Conservation (phyloP, 169 alveolate species). For the Ichthyophthirius multifiliis region DNA sequence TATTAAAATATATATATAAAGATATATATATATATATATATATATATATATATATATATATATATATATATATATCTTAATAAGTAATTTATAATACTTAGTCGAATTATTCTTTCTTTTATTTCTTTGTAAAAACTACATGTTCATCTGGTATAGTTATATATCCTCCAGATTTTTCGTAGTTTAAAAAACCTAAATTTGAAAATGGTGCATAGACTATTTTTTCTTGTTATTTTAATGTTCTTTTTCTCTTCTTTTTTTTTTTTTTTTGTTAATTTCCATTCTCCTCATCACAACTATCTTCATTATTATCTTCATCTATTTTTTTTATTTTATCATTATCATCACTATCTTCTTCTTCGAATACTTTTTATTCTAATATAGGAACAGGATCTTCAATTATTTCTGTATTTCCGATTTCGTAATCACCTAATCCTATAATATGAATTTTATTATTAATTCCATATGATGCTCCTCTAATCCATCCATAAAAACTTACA, state of each 20-base stretch:
- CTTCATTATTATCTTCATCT: constrained; percentile 18
- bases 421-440: constrained; percentile 65
- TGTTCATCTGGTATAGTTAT: constrained; percentile 95
- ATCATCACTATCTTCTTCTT: constrained; percentile 12
- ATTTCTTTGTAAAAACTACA: constrained; percentile 90
- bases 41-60: not conserved
- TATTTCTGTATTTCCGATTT: constrained; percentile 49
- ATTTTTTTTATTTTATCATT: not conserved
- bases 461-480: constrained; percentile 90
- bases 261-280: constrained; percentile 48
- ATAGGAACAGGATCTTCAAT: constrained; percentile 81
- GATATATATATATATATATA: not conserved
- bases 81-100: not conserved
- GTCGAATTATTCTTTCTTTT: constrained; percentile 47
- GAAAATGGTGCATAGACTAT: constrained; percentile 97
- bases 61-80: not conserved
- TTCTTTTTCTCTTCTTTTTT: constrained; percentile 76
- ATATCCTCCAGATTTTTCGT: constrained; percentile 96
- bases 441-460: constrained; percentile 47
- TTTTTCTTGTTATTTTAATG: constrained; percentile 94
- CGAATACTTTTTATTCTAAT: constrained; percentile 43
- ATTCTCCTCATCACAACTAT: not conserved
- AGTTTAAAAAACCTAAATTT: constrained; percentile 93
- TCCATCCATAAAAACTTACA: constrained; percentile 95
- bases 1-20: constrained; percentile 14